Conservation (phyloP, 1,139 yeast species). For the Geotrichum fermentans region DNA sequence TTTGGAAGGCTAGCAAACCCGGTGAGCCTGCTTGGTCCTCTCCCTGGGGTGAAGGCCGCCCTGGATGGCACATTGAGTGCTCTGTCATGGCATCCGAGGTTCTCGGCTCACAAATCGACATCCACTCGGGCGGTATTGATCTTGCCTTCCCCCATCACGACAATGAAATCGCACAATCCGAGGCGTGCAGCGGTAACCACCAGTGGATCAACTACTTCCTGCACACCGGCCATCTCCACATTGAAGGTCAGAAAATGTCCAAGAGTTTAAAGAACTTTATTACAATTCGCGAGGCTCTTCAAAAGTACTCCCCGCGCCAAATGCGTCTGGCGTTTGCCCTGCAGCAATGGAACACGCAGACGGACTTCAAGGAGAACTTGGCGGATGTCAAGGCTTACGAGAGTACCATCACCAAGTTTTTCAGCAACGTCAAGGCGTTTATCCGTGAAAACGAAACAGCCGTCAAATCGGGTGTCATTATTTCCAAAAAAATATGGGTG, state of each 20-base stretch:
- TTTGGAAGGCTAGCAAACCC: constrained; percentile 94
- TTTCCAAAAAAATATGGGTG: constrained; percentile 50
- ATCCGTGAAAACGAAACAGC: constrained; percentile 49
- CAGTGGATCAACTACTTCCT: constrained; percentile 97
- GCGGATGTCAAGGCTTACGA: constrained; percentile 75
- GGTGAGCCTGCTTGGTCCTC: constrained; percentile 97
- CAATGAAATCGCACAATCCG: constrained; percentile 94
- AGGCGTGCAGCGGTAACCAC: constrained; percentile 79
- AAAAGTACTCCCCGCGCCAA: constrained; percentile 67
- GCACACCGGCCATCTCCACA: constrained; percentile 96
- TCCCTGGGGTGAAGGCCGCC: constrained; percentile 97
- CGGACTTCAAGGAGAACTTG: constrained; percentile 80
- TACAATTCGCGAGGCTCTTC: constrained; percentile 85
- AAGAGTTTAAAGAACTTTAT: constrained; percentile 91
- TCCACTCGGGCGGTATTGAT: constrained; percentile 96
- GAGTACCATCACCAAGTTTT: constrained; percentile 69
- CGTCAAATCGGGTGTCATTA: constrained; percentile 54
- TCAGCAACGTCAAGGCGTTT: constrained; percentile 77
- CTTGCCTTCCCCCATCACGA: constrained; percentile 99
- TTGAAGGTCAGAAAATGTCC: constrained; percentile 97
- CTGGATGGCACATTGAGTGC: constrained; percentile 99
- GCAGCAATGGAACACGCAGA: constrained; percentile 86
- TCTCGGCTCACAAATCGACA: constrained; percentile 78
- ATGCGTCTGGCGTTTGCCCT: constrained; percentile 84
- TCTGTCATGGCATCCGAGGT: constrained; percentile 97